Evolutionary conservation across 371 early-diverging fungal genomes (phyloP), one percentile per base, ranked within the genome.

Genomic region (Mortierella sp.): DNA sequence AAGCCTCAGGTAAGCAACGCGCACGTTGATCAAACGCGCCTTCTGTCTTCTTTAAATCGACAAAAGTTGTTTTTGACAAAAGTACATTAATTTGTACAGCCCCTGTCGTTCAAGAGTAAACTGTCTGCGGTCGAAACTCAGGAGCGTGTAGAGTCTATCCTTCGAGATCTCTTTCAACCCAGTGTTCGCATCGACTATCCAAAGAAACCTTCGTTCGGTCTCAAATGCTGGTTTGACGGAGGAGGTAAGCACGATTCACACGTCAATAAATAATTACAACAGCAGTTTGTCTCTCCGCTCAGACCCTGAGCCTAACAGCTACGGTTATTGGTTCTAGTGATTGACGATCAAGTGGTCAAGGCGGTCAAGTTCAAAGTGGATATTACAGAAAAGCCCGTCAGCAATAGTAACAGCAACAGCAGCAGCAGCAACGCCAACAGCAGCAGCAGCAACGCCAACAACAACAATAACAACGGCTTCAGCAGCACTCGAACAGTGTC

Each of bases 341-440:
- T 77, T 34, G 77, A 74, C n/a, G 79, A 77, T 19, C 86, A 78
- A 55, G 10, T 46, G 4, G 82, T 73, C 43, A 91, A 90, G 77
- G 81, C 81, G n/a, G 88, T 90, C 80, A 91, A 91, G 73, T 92
- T 92, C 79, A 91, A 89, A 72, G 86, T 92, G 37, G 92, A 92
- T 14, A 88, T 92, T n/a, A 73, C 76, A 3, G 87, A 86, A 48
- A 86, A 86, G 75, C 2, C 57, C 3, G 46, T 24, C 24, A 40
- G 37, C n/a, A 24, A 31, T 1, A 67, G 73, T n/a, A 71, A 48
- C 21, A 16, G 46, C 26, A 74, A 34, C 55, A 67, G 51, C 9
- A 40, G n/a, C 53, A 80, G 54, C 43, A 37, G 34, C 11, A 21
- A 28, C 6, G 54, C 44, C 69, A 14, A n/a, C n/a, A n/a, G n/a